A percentile compares a stretch with the other conserved stretches of the same genome.
phyloP scores from a whole-genome alignment of 2,329 filamentous ascomycete species.

The Colletotrichum sp. region DNA sequence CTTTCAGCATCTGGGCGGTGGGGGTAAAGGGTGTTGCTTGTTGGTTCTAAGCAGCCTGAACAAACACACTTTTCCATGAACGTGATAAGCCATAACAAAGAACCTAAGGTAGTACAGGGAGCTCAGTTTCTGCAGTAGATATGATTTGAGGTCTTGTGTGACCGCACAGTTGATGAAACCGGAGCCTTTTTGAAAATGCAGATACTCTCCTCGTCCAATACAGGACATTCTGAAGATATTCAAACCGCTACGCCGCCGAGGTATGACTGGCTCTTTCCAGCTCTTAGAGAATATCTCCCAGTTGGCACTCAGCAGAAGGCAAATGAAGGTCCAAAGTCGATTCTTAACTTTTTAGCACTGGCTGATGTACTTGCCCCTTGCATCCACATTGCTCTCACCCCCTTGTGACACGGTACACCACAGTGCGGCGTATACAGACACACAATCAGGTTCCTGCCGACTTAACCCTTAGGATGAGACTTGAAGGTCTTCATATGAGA shows the following conservation, averaged over 20 bases:
- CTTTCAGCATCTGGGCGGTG: not conserved
- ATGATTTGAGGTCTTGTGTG: not conserved
- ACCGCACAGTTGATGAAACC: not conserved
- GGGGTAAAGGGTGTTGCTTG: not conserved
- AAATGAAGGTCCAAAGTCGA: not conserved
- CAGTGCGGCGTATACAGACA: not conserved
- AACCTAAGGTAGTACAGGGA: not conserved
- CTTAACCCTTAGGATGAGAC: not conserved
- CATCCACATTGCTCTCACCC: not conserved
- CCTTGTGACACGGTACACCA: not conserved
- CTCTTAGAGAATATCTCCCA: not conserved
- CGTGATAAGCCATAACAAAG: not conserved
- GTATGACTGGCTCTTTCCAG: not conserved
- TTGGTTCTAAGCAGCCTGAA: not conserved
- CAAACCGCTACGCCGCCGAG: not conserved
- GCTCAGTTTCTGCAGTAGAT: not conserved
- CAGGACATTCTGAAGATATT: not conserved
- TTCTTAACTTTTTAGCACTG: not conserved
- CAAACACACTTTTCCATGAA: not conserved
- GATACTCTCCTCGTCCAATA: not conserved
- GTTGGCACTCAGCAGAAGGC: not conserved
- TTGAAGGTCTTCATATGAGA: not conserved
- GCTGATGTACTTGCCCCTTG: not conserved
- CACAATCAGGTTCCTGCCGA: rapidly evolving
- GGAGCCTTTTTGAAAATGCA: not conserved